Base-by-base conservation (phyloP, 192 early-diverging fungal genomes). In the Phlyctochytrium arcticum region DNA sequence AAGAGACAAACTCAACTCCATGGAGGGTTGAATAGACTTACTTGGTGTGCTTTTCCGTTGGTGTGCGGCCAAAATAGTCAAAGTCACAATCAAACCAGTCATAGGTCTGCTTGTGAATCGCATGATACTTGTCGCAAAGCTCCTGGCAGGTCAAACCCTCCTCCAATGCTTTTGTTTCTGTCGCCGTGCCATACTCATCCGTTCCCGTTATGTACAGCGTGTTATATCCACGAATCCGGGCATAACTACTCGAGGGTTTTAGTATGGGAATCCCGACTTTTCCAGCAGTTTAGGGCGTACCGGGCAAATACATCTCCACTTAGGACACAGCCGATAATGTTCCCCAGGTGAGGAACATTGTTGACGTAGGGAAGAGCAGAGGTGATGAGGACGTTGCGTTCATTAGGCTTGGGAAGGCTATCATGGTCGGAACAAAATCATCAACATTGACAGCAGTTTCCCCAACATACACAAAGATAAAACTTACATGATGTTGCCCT, bases 141-240 rank as follows among this genome's bases (percentile, higher is more conserved):
- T 86, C 90, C 71, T 91, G 88, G 77, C 92, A 95, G 12, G 90
- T 78, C 10, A 94, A 75, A 3, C 89, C 89, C 67, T 99, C 97
- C 50, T 94, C 87, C 10, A 98, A 69, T 3, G 97, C 97, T 75
- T 98, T 98, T 7, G 95, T 98, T 79, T 99, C 97, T 9, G 97
- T 99, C 3, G 97, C 92, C 17, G 97, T 99, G 33, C 97, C 97
- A 75, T 98, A 98, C 78, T 99, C 97, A 76, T 99, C 97, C 2
- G 97, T 98, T 62, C 97, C 97, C 78, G 92, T 59, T 59, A 99
- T 86, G 65, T 87, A 95, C 17, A 97, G 70, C 4, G 91, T 91
- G 73, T 99, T 99, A 73, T 89, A 84, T 23, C 87, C 90, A 48
- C 95, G 90, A 30, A 85, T 66, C 48, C 97, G 94, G 44, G 87